These are phyloP conservation scores for Cryptococcus sp. DNA, from an alignment of 1,284 basidiomycete genomes.

Conservation along the genomic window DNA sequence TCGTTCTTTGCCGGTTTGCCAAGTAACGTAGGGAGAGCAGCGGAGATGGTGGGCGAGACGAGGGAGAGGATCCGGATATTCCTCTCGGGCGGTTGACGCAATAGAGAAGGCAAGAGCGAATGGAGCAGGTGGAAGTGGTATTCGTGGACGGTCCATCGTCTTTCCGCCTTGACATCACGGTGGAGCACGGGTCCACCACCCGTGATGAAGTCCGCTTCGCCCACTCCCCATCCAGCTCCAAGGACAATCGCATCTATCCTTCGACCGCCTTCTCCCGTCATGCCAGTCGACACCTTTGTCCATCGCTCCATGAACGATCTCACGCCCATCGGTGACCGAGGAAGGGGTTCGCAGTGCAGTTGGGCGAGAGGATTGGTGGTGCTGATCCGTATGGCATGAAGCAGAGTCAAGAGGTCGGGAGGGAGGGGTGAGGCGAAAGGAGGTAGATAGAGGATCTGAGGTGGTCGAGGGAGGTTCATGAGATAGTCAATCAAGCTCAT, in stretches of 20 bases:
- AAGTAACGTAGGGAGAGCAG: conserved; percentile 55
- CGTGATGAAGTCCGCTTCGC: conserved; percentile 1
- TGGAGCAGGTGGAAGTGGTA: conserved; percentile 64
- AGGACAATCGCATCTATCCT: conserved; percentile 45
- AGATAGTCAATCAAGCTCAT: conserved; percentile 39
- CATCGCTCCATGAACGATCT: conserved; percentile 41
- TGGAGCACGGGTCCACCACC: background rate
- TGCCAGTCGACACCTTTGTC: conserved; percentile 29
- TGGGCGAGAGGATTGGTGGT: conserved; percentile 33
- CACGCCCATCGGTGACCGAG: conserved; percentile 31
- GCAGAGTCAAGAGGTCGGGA: conserved; percentile 34
- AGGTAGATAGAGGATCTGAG: conserved; percentile 45
- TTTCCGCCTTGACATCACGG: background rate
- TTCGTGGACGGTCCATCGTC: conserved; percentile 36
- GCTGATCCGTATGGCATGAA: conserved; percentile 41
- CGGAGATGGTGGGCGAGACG: conserved; percentile 77
- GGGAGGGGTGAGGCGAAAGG: conserved; percentile 40
- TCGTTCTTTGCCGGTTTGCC: conserved; percentile 10
- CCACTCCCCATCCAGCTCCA: conserved; percentile 40
- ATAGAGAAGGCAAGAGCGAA: conserved; percentile 65
- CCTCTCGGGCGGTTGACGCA: conserved; percentile 71
- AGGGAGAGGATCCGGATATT: conserved; percentile 76
- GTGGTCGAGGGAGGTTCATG: conserved; percentile 42
- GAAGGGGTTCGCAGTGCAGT: conserved; percentile 43
- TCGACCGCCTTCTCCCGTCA: conserved; percentile 38